A percentile compares a stretch with the other conserved stretches of the same genome.
Evolutionary conservation across 2,329 filamentous ascomycete species (phyloP).

Genomic region (Diaporthe sp.): DNA sequence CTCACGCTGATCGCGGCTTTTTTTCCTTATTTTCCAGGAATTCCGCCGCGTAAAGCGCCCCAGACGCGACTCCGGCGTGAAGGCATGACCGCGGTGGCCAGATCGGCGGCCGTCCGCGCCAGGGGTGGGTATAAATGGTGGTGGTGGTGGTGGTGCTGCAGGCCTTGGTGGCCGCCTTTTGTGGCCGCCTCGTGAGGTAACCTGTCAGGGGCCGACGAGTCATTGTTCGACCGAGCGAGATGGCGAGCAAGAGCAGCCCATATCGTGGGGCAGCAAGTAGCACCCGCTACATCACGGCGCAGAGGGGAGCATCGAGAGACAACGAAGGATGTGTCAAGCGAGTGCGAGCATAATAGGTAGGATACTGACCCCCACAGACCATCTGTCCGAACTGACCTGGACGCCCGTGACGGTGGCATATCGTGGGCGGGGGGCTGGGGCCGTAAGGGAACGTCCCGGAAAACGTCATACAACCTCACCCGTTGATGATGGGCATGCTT

Average conservation of each 20-base stretch:
- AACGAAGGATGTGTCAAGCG: constrained; percentile 16
- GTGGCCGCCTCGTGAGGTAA: constrained; percentile 27
- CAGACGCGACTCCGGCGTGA: constrained; percentile 24
- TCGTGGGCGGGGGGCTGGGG: neutral
- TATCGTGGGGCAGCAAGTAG: constrained; percentile 12
- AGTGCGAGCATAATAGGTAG: constrained; percentile 6
- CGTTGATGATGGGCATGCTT: neutral
- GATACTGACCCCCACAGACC: neutral
- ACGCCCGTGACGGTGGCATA: neutral
- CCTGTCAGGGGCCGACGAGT: constrained; percentile 30
- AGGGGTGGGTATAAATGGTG: constrained; percentile 27
- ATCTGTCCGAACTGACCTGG: neutral
- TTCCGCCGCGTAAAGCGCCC: constrained; percentile 27
- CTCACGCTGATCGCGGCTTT: constrained; percentile 24
- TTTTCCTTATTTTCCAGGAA: neutral
- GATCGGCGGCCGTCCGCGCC: constrained; percentile 27
- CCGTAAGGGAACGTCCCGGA: neutral
- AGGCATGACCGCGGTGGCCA: constrained; percentile 2
- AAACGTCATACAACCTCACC: neutral
- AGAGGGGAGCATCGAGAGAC: neutral
- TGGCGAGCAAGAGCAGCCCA: constrained; percentile 4
- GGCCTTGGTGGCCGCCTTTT: constrained; percentile 17
- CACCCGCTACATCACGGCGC: neutral
- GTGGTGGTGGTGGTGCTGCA: neutral
- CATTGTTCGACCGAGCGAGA: constrained; percentile 30